Percentiles rank a stretch among this genome's conserved stretches.
Conservation (phyloP, 78 protist species). For the Pelomyxa schiedti region DNA sequence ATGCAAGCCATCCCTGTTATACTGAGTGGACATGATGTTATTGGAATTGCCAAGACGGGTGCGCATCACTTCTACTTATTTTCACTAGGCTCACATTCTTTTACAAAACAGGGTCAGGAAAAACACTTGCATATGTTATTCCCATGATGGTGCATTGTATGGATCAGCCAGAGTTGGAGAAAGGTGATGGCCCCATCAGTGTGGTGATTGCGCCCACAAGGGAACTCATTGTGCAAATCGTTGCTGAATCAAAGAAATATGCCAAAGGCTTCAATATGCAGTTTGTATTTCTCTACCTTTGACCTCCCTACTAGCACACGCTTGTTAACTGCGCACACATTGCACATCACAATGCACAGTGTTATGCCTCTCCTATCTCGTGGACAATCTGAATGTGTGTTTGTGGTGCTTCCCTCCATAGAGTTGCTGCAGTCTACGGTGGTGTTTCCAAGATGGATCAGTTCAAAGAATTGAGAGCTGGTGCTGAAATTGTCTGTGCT, state of each 20-base stretch:
- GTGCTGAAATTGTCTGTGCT: conserved; percentile 41
- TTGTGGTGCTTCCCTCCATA: neutral
- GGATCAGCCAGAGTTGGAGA: conserved; percentile 28
- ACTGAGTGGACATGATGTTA: conserved; percentile 67
- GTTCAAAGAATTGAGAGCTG: conserved; percentile 36
- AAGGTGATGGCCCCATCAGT: conserved; percentile 70
- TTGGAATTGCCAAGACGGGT: conserved; percentile 75
- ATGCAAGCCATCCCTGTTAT: conserved; percentile 59
- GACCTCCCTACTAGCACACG: neutral
- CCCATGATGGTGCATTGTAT: conserved; percentile 49
- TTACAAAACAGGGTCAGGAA: conserved; percentile 32
- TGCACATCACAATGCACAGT: neutral
- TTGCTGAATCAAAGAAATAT: conserved; percentile 15
- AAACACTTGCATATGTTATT: conserved; percentile 9
- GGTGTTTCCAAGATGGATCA: conserved; percentile 63
- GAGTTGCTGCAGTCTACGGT: conserved; percentile 51
- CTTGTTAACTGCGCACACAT: neutral
- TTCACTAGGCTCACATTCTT: conserved; percentile 4
- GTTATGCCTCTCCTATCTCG: too few relatives aligned
- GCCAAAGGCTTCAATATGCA: conserved; percentile 20
- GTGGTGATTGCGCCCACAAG: conserved; percentile 72
- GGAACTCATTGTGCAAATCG: conserved; percentile 66
- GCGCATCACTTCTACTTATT: neutral
- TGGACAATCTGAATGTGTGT: too few relatives aligned
- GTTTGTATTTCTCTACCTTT: neutral